These are phyloP conservation scores for Micractinium conductrix DNA, from an alignment of 139 green algal species.

Conservation along the genomic window DNA sequence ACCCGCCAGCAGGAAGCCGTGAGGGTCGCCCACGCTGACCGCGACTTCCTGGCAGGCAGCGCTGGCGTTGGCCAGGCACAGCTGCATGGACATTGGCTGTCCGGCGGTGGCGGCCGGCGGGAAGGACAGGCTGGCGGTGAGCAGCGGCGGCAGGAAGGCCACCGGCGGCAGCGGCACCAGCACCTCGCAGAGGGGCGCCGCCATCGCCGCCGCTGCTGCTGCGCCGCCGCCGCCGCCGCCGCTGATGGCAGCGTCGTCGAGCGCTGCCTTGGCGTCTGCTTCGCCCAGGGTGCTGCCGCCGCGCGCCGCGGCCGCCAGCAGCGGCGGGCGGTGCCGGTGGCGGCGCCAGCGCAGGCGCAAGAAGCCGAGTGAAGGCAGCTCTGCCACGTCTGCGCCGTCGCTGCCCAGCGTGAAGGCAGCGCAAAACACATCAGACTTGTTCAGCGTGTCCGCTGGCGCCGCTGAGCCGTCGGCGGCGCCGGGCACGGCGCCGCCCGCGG, in stretches of 20 bases:
- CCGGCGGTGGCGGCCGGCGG: neutral
- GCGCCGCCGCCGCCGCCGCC: neutral
- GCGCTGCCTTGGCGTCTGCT: neutral
- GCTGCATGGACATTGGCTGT: neutral
- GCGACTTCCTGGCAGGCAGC: neutral
- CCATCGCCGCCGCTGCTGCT: neutral
- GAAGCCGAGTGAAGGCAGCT: conserved; percentile 11
- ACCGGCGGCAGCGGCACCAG: conserved; percentile 28
- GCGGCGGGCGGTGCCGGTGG: neutral
- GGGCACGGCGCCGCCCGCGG: neutral
- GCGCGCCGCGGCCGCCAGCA: neutral
- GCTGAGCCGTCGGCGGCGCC: neutral
- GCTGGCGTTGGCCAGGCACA: conserved; percentile 9
- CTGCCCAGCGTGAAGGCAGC: neutral
- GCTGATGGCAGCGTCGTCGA: neutral
- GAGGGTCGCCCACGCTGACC: conserved; percentile 23
- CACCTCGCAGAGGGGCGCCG: conserved; percentile 11
- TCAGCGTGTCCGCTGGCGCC: neutral
- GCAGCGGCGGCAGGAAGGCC: neutral
- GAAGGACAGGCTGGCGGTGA: conserved; percentile 2
- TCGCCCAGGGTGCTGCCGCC: neutral
- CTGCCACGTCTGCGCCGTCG: neutral
- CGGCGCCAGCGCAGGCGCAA: conserved; percentile 22
- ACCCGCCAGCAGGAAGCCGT: conserved; percentile 40
- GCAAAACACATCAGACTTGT: neutral